Percentiles rank a stretch among this genome's conserved stretches.
These are phyloP conservation scores for Micractinium sp. DNA, from an alignment of 139 green algal species.

Conservation along the genomic window DNA sequence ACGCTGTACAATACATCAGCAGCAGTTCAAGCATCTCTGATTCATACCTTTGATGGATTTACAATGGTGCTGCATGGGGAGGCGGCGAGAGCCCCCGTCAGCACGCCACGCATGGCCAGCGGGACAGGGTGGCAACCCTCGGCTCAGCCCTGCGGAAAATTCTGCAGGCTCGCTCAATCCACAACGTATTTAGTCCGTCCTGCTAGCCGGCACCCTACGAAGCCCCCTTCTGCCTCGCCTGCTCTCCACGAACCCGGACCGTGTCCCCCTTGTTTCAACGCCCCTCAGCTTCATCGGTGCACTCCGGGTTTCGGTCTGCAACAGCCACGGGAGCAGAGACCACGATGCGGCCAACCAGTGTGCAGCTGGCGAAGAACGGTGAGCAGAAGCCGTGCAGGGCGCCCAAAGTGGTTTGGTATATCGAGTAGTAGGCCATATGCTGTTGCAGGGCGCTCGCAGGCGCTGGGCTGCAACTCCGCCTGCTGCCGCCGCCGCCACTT, in stretches of 20 bases:
- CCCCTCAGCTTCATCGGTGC: neutral
- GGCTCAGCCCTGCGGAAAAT: too few relatives aligned
- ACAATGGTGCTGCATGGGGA: too few relatives aligned
- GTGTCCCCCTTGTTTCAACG: neutral
- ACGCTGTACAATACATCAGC: too few relatives aligned
- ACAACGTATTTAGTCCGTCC: too few relatives aligned
- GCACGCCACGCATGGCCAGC: too few relatives aligned
- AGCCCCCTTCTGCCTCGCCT: too few relatives aligned
- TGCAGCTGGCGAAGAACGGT: conserved; percentile 28
- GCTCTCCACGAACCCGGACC: neutral
- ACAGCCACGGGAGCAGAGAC: neutral
- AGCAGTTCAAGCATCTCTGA: too few relatives aligned
- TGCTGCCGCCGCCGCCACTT: neutral
- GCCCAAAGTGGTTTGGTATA: neutral
- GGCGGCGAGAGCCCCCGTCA: too few relatives aligned
- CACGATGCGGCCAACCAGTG: neutral
- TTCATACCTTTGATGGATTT: too few relatives aligned
- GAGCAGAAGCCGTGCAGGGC: neutral
- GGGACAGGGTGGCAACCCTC: too few relatives aligned
- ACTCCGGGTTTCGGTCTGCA: neutral
- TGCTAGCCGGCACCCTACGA: too few relatives aligned
- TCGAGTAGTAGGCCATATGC: neutral
- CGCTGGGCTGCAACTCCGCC: neutral
- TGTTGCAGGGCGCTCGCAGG: neutral
- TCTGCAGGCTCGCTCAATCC: too few relatives aligned